Evolutionary conservation across 2,329 filamentous ascomycete species (phyloP), one percentile per base, ranked within the genome.

Genomic region (Arthroderma sp.): DNA sequence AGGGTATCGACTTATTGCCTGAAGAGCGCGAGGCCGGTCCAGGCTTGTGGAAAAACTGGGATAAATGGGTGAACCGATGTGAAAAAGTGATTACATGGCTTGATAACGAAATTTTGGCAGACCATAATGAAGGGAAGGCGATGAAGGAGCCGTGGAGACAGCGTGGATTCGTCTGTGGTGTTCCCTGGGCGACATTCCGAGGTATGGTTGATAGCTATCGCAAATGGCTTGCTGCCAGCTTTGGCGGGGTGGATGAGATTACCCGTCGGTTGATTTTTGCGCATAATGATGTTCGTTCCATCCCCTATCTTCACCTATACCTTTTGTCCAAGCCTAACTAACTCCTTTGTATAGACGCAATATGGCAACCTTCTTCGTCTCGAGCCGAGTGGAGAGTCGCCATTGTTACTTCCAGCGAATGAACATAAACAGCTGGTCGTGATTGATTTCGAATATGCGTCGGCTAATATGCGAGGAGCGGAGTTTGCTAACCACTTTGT

Each of bases 401-500:
- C 91, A 0, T 80, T 97, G 6, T 79, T 96, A 9, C 81, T 93
- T 54, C 90, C 93, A 0, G 84, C 87, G 59, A 97, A 97, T 71
- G 84, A 91, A 64, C 93, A 98, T 74, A 97, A 95, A 71, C 91
- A 95, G 72, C 81, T 98, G 13, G 81, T 97, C 15, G 93, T 98
- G 62, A 98, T 98, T 66, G 93, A 98, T 70, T 98, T 98, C 66
- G 93, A 98, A 68, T 98, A 98, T 68, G 87, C 93, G 1, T 91
- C 85, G 1, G 90, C 91, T 58, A 98, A 97, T 68, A 79, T 85
- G 0, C 84, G 83, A 0, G 93, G 90, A 1, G 78, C 89, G 15
- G 93, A 98, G 71, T 97, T 98, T 69, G 93, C 90, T 58, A 98
- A 98, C 70, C 93, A 98, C 72, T 98, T 98, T 72, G 87, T 81